phyloP scores from a whole-genome alignment of 768 basidiomycete species.

The Pilatotrama ljubarskyi region DNA sequence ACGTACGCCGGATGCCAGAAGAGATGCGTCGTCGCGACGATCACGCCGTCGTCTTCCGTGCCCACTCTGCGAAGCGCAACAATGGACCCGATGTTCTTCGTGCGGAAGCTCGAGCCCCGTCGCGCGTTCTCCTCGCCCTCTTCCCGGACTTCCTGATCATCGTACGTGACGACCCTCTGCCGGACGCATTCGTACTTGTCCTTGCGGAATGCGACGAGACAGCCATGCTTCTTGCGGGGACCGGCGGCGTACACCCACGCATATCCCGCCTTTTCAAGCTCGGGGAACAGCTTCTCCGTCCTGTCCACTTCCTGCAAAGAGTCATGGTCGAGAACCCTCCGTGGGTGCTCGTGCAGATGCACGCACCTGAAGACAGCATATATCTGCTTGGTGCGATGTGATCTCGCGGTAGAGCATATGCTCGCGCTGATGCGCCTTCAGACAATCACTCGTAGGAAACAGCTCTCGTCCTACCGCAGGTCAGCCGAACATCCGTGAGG shows the following conservation, averaged over 20 bases:
- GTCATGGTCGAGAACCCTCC: neutral
- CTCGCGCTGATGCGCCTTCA: conserved; percentile 72
- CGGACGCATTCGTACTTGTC: conserved; percentile 47
- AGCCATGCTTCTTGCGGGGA: conserved; percentile 79
- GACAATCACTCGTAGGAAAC: conserved; percentile 83
- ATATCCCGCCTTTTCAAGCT: conserved; percentile 66
- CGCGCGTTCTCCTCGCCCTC: conserved; percentile 38
- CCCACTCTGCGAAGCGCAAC: conserved; percentile 58
- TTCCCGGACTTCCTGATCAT: conserved; percentile 55
- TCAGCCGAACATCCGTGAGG: neutral
- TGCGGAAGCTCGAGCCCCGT: conserved; percentile 62
- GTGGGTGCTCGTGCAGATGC: too few species aligned
- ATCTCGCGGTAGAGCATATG: conserved; percentile 79
- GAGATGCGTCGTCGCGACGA: conserved; percentile 87
- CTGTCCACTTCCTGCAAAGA: conserved; percentile 81
- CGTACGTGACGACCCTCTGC: conserved; percentile 62
- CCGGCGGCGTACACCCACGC: conserved; percentile 65
- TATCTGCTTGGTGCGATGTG: conserved; percentile 68
- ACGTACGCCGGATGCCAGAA: conserved; percentile 92
- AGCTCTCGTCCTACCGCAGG: conserved; percentile 63
- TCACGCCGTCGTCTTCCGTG: conserved; percentile 50
- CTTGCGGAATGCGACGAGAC: conserved; percentile 74
- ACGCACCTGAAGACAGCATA: conserved; percentile 83
- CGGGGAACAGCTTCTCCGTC: conserved; percentile 68
- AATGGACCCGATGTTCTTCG: conserved; percentile 80